phyloP scores from a whole-genome alignment of 768 basidiomycete genomes.

The Holtermanniella nyarrowii region DNA sequence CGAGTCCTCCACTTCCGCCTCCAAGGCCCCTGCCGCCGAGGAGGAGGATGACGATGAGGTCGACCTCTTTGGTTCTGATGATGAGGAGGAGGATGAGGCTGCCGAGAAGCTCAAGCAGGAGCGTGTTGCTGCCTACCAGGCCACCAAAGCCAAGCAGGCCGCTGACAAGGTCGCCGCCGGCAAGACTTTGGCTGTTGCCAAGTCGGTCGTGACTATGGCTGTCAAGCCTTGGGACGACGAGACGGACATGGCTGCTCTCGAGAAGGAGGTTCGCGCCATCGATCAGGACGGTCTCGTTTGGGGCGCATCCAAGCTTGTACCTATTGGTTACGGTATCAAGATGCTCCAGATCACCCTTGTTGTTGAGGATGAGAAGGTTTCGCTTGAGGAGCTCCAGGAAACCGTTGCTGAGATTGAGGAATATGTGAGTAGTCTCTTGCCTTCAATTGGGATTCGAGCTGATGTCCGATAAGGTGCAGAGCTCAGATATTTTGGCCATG shows the following conservation, averaged over 20 bases:
- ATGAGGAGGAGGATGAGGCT: conserved; percentile 66
- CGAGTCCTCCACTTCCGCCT: conserved; percentile 47
- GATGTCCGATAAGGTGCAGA: conserved; percentile 62
- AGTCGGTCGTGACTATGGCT: conserved; percentile 96
- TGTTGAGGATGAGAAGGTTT: conserved; percentile 87
- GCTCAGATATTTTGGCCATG: conserved; percentile 56
- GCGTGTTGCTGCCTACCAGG: conserved; percentile 85
- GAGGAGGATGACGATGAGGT: conserved; percentile 55
- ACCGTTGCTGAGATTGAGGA: conserved; percentile 56
- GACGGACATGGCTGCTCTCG: conserved; percentile 87
- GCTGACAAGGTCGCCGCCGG: conserved; percentile 59
- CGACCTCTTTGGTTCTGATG: conserved; percentile 80
- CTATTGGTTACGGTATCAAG: conserved; percentile 69
- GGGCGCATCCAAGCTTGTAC: conserved; percentile 86
- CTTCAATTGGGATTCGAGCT: too few relatives aligned
- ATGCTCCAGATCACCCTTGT: conserved; percentile 70
- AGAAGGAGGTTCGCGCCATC: conserved; percentile 71
- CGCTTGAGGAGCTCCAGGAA: conserved; percentile 86
- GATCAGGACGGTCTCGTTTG: conserved; percentile 85
- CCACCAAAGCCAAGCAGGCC: conserved; percentile 82
- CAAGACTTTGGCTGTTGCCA: conserved; percentile 41
- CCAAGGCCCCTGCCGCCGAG: conserved; percentile 35
- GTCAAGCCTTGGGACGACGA: conserved; percentile 99
- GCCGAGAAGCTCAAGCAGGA: conserved; percentile 80
- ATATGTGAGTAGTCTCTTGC: too few relatives aligned